A percentile compares a stretch with the other conserved stretches of the same genome.
Evolutionary conservation across 2,329 filamentous ascomycete species (phyloP).

Genomic region (Alternaria conjuncta): DNA sequence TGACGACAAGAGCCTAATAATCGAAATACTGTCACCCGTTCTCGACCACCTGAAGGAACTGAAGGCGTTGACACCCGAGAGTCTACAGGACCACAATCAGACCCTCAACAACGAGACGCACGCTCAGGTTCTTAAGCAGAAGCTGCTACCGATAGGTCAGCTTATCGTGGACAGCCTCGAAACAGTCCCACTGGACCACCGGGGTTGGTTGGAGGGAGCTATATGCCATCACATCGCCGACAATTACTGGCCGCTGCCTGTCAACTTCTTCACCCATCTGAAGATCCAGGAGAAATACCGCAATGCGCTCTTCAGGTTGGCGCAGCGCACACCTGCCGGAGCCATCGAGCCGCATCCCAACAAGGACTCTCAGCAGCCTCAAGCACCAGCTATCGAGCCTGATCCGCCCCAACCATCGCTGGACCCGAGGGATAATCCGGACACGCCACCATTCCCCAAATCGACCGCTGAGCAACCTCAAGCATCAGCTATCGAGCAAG

Average conservation of each 20-base stretch:
- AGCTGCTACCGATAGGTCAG: conserved; percentile 22
- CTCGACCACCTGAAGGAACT: conserved; percentile 13
- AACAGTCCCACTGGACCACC: background rate
- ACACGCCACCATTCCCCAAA: background rate
- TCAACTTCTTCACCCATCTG: conserved; percentile 13
- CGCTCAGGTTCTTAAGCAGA: conserved; percentile 20
- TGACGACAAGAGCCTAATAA: background rate
- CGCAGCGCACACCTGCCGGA: background rate
- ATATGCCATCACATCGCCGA: conserved; percentile 24
- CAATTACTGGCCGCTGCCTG: conserved; percentile 24
- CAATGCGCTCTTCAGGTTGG: conserved; percentile 11
- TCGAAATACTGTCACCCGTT: conserved; percentile 16
- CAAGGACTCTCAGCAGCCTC: background rate
- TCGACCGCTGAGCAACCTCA: background rate
- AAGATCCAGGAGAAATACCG: conserved; percentile 20
- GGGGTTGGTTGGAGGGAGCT: conserved; percentile 16
- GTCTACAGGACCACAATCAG: conserved; percentile 13
- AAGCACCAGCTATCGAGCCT: background rate
- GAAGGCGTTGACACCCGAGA: conserved; percentile 7
- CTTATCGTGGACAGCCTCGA: conserved; percentile 11
- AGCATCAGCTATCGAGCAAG: background rate
- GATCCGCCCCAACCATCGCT: background rate
- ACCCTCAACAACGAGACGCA: conserved; percentile 11
- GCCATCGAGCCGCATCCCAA: background rate
- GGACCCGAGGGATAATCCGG: background rate